Base-by-base conservation (phyloP, 345 rosid genomes). In the Lepidium africanum region DNA sequence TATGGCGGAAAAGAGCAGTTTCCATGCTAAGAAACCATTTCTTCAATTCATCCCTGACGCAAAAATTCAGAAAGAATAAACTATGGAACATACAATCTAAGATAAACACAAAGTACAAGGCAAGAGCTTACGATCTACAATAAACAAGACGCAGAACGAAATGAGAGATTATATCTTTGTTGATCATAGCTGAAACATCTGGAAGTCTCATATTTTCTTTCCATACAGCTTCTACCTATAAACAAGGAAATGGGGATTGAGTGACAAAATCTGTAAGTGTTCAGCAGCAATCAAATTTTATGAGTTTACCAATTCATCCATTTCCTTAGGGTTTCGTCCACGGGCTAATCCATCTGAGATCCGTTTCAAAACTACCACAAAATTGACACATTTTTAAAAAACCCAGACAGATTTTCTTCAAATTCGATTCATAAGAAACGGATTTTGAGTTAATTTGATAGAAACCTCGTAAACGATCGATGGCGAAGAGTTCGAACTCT, bases 21-120 rank as follows among this genome's bases (percentile, higher is more conserved):
- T 94, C 97, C 87, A 79, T 87, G 38, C 88, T 83, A 50, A 94
- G 90, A 81, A 94, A 87, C 97, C 92, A 87, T 73, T 87, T 94
- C 77, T 96, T 84, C 59, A 94, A 62, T 21, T 94, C 99, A 82
- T 91, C 96, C 58, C 99, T 94, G 2, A 38, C 9, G 1, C 56
- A 41, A 69, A 27, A 45, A 35, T 2, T 51, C 5, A 56, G 3
- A 50, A 59, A 63, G 17, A 19, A 33, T 3, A 63, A 30, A 54
- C 25, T 10, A 42, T 16, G 3, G 14, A 46, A 43, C 11, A 9
- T n/a, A 46, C 42, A 17, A 55, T 14, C 7, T 35, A 41, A 52
- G 32, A 21, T 13, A 5, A 17, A 32, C 32, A 35, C 12, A 12
- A 36, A 42, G 41, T 5, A 37, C 5, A 27, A 1, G 7, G 7